Evolutionary conservation across 2,329 filamentous ascomycete genomes (phyloP).

Genomic region (Bipolaris sorokiniana): DNA sequence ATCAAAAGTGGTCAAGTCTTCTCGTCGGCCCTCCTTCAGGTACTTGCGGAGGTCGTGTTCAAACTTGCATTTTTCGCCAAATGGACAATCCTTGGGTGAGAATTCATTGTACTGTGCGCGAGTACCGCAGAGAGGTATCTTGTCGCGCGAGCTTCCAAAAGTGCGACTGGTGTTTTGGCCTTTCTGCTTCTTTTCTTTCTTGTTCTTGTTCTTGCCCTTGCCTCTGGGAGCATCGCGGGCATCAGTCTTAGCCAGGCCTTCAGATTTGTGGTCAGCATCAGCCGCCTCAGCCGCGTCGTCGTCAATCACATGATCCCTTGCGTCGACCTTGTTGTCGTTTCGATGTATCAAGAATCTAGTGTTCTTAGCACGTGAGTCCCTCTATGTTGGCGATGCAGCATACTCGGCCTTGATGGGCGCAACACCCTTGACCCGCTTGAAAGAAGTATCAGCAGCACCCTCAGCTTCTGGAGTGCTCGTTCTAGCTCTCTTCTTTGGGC

Average conservation of each 20-base stretch:
- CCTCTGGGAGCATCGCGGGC: constrained; percentile 48
- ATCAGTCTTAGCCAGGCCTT: constrained; percentile 45
- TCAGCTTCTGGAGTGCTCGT: constrained; percentile 44
- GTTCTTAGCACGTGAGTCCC: constrained; percentile 25
- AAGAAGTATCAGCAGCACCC: constrained; percentile 26
- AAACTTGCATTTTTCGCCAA: constrained; percentile 79
- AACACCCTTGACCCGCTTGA: constrained; percentile 58
- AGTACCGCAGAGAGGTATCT: constrained; percentile 77
- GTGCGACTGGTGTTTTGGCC: constrained; percentile 84
- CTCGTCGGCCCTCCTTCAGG: constrained; percentile 78
- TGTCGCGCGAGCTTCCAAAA: constrained; percentile 81
- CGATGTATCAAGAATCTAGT: constrained; percentile 44
- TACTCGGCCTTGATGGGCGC: constrained; percentile 78
- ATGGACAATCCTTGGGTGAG: constrained; percentile 75
- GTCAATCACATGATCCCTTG: constrained; percentile 46
- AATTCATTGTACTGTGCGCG: constrained; percentile 77
- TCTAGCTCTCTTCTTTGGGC: constrained; percentile 43
- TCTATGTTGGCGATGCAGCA: constrained; percentile 31
- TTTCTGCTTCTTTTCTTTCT: constrained; percentile 68
- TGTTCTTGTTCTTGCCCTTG: constrained; percentile 60
- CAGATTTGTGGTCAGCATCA: constrained; percentile 49
- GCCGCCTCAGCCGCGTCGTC: constrained; percentile 66
- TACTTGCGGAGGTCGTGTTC: constrained; percentile 88
- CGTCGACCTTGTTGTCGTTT: constrained; percentile 32
- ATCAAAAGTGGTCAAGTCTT: constrained; percentile 76